Evolutionary conservation across 371 early-diverging fungal species (phyloP), one percentile per base, ranked within the genome.

Genomic region (Racocetra persica): DNA sequence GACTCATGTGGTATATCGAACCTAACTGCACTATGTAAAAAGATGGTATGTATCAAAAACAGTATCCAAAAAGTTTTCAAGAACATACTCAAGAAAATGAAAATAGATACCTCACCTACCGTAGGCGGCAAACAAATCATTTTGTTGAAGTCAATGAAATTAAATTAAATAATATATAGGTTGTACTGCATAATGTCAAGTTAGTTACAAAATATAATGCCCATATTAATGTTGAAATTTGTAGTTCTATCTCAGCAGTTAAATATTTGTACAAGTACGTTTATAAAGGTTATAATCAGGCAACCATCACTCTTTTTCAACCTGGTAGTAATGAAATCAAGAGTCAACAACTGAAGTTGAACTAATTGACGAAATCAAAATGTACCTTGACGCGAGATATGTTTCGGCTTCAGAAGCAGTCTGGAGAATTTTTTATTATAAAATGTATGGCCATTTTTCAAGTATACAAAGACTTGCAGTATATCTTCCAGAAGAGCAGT

Each of bases 171-270:
- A 86, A 86, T 72, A 20, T 71, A 18, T 84, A 82, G 84, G 78
- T 84, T 36, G 84, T 86, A 4, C 86, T 86, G 5, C 71, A 86
- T 59, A 88, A 83, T 54, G 83, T 70, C 0, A 85, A 72, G 32
- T 77, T 86, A 0, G 24, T 24, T 18, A 84, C 84, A 13, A 88
- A 86, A 77, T 88, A 85, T 82, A 82, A 85, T 82, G 83, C 28
- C 28, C 54, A 57, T 84, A 83, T 18, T 69, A 83, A 36, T 82
- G 82, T 38, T 81, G 83, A 5, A 41, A 82, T 38, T 74, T 81
- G 32, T 84, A 81, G 38, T 84, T 85, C 55, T 83, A 86, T 80
- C 77, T 83, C 0, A 80, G 0, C 83, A 52, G 49, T 74, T 65
- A 8, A 81, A 82, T 63, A 69, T 82, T 2, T 28, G 83, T 36